Conservation (phyloP, 768 basidiomycete genomes). For the Trametes villosa region DNA sequence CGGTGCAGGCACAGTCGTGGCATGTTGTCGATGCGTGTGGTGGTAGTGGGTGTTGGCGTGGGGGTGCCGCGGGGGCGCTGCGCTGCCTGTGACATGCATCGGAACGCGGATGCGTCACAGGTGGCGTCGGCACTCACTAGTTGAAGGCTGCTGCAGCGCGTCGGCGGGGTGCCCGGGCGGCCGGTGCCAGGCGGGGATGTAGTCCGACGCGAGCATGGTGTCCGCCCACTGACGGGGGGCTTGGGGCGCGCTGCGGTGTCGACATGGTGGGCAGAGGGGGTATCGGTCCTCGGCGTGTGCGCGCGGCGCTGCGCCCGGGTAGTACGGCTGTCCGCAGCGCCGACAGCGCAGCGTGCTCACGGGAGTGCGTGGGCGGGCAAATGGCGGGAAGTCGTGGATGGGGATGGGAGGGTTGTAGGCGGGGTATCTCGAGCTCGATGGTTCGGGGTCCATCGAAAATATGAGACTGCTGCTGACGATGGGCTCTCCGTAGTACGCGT, state of each 20-base stretch:
- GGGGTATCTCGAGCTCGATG: background rate
- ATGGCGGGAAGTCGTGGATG: slow-evolving; percentile 8
- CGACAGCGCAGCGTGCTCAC: background rate
- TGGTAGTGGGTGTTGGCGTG: slow-evolving; percentile 4
- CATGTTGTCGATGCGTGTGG: background rate
- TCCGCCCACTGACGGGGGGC: background rate
- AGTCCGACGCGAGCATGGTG: slow-evolving; percentile 2
- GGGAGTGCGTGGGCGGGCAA: background rate
- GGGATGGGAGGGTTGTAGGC: background rate
- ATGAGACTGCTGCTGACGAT: slow-evolving; percentile 13
- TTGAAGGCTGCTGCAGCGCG: background rate
- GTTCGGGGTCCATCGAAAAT: slow-evolving; percentile 18
- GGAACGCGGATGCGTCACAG: background rate
- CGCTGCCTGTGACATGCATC: background rate
- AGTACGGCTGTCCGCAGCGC: slow-evolving; percentile 1
- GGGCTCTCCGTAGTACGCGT: background rate
- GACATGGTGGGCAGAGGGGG: background rate
- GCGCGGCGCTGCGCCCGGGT: background rate
- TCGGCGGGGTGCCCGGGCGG: background rate
- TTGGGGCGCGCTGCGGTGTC: background rate
- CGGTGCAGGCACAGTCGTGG: slow-evolving; percentile 1
- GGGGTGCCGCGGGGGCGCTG: background rate
- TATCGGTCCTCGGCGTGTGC: background rate
- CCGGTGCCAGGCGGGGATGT: slow-evolving; percentile 13
- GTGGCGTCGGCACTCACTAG: background rate